phyloP scores from a whole-genome alignment of 495 filamentous ascomycete genomes.

The Cercophora scortea region DNA sequence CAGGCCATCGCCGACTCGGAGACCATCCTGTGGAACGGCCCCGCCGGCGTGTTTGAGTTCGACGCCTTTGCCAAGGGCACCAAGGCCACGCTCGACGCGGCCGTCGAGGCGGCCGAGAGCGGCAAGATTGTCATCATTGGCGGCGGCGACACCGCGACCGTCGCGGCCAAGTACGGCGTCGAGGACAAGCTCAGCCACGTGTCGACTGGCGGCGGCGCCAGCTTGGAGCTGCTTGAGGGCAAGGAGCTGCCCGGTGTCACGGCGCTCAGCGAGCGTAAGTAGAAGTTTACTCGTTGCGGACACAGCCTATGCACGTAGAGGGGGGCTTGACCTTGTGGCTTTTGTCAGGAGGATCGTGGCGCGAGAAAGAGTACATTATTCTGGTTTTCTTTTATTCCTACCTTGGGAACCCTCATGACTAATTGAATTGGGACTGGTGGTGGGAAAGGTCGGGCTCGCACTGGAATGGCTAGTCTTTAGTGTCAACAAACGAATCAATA shows the following conservation, averaged over 20 bases:
- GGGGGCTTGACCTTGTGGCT: too few relatives aligned
- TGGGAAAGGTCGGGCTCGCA: constrained; percentile 1
- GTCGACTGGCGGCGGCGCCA: constrained; percentile 92
- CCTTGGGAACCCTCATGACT: too few relatives aligned
- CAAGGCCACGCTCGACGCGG: constrained; percentile 80
- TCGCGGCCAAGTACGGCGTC: constrained; percentile 91
- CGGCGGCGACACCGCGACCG: constrained; percentile 95
- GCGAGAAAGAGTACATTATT: too few relatives aligned
- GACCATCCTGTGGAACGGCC: constrained; percentile 99
- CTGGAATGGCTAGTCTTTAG: constrained; percentile 22
- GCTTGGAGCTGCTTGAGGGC: constrained; percentile 91
- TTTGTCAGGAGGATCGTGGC: too few relatives aligned
- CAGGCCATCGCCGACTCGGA: constrained; percentile 76
- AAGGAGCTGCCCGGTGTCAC: constrained; percentile 92
- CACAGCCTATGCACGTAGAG: too few relatives aligned
- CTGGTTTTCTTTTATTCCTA: too few relatives aligned
- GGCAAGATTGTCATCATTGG: constrained; percentile 97
- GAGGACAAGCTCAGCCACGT: constrained; percentile 98
- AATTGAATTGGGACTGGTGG: not conserved
- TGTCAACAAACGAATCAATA: not conserved
- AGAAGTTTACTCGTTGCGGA: not conserved
- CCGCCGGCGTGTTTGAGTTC: constrained; percentile 94
- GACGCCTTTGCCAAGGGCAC: constrained; percentile 88
- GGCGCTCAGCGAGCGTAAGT: constrained; percentile 71
- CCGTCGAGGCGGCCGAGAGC: constrained; percentile 65